Evolutionary conservation across 83 land plant genomes (phyloP), one percentile per base, ranked within the genome.

Genomic region (Diphasiastrum complanatum): DNA sequence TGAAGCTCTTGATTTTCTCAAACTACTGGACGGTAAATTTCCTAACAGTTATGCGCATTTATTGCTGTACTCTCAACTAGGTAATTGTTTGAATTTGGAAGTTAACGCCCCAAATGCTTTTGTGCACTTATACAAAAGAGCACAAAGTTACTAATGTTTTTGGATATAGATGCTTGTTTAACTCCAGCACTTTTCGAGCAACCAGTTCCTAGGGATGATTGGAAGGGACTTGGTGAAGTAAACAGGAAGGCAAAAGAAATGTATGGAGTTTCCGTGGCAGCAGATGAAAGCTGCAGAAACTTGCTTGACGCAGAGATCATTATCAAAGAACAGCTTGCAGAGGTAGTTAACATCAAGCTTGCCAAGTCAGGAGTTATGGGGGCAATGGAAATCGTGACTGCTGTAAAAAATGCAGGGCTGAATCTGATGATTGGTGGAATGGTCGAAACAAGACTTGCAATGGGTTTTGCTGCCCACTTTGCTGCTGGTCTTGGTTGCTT

Each of bases 381-480:
- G 51, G 83, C 86, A 47, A 72, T 85, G 48, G 90, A 85, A 36
- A 75, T 87, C 18, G 71, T 77, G 37, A 70, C 78, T 5, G 40
- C 75, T 12, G 79, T 77, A 33, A 76, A 57, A 68, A 65, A 63
- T 25, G 69, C 78, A 8, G 86, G 86, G 27, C 35, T 85, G 20
- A 60, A 33, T 28, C 65, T 87, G 37, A 87, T 87, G 95, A 79
- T 87, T 47, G 93, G 93, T 36, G 93, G 93, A 57, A 87, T 87
- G 93, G 89, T 87, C 51, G 93, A 87, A 34, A 87, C 93, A 28
- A 75, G 89, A 36, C 71, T 87, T 22, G 93, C 84, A 24, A 87
- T 87, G 93, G 93, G 95, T 19, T 87, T 85, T 78, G 75, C 93
- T 69, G 95, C 80, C 50, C 86, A 87, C 71, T 61, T 87, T 43